phyloP scores from a whole-genome alignment of 495 filamentous ascomycete genomes.

The Barbatosphaeria neglecta region DNA sequence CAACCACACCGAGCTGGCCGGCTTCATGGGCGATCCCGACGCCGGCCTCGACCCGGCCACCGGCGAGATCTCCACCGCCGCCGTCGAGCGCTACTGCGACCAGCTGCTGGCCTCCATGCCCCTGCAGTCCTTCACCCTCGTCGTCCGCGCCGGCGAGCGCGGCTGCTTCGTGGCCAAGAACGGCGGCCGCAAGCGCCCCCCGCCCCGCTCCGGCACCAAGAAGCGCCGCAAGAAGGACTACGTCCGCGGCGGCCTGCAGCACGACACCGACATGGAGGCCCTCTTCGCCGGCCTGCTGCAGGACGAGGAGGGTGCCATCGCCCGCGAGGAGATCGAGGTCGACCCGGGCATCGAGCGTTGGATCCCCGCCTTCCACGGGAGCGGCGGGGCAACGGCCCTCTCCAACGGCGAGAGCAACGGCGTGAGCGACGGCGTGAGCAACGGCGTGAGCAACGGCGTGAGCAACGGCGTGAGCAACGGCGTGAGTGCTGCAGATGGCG shows the following conservation, averaged over 20 bases:
- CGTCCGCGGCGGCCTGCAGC: constrained; percentile 30
- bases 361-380: constrained; percentile 43
- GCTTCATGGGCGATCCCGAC: constrained; percentile 51
- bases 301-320: constrained; percentile 38
- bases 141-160: constrained; percentile 38
- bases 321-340: constrained; percentile 46
- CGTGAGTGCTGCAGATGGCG: too few species aligned
- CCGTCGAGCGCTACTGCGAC: constrained; percentile 42
- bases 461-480: too few species aligned
- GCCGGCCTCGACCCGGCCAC: constrained; percentile 32
- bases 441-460: too few species aligned
- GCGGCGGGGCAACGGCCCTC: too few species aligned
- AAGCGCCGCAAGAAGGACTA: constrained; percentile 28
- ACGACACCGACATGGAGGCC: constrained; percentile 41
- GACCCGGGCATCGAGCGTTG: constrained; percentile 44
- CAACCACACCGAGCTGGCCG: constrained; percentile 74
- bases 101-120: constrained; percentile 41
- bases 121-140: constrained; percentile 40
- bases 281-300: constrained; percentile 39
- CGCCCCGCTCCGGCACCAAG: neutral
- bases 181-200: constrained; percentile 30
- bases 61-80: constrained; percentile 37
- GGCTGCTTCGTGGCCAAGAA: constrained; percentile 43
- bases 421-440: too few species aligned
- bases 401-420: too few species aligned